These are phyloP conservation scores for Aspergillus ostianus DNA, from an alignment of 495 filamentous ascomycete species.

Conservation along the genomic window DNA sequence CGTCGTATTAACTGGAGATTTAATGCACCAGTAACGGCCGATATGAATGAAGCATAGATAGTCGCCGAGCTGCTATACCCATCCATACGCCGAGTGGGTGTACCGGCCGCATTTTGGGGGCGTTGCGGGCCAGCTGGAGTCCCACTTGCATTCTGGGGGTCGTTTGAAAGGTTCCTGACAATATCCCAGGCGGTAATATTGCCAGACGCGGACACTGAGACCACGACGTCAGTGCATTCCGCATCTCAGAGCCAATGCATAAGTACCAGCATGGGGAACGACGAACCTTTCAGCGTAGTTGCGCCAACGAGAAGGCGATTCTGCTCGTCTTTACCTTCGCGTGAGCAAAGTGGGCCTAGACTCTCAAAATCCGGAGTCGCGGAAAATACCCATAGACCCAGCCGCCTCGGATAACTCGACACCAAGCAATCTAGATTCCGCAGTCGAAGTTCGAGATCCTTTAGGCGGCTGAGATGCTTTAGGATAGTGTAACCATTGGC, in stretches of 20 bases:
- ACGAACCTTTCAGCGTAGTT: conserved; percentile 40
- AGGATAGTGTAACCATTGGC: conserved; percentile 44
- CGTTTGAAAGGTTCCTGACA: conserved; percentile 37
- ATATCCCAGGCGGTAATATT: conserved; percentile 38
- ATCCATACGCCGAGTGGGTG: conserved; percentile 30
- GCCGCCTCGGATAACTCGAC: conserved; percentile 40
- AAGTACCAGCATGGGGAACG: background rate
- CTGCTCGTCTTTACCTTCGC: conserved; percentile 29
- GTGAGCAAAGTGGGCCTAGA: conserved; percentile 29
- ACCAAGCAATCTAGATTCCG: conserved; percentile 40
- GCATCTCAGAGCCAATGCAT: background rate
- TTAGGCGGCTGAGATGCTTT: conserved; percentile 46
- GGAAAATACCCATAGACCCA: conserved; percentile 46
- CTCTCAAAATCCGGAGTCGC: conserved; percentile 43
- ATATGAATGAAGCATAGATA: conserved; percentile 47
- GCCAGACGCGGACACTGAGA: conserved; percentile 42
- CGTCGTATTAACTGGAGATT: conserved; percentile 40
- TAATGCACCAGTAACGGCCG: conserved; percentile 41
- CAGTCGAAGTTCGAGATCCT: conserved; percentile 42
- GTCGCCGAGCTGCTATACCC: conserved; percentile 36
- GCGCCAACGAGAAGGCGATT: conserved; percentile 36
- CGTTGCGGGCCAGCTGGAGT: conserved; percentile 27
- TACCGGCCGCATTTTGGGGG: conserved; percentile 23
- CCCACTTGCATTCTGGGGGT: conserved; percentile 25
- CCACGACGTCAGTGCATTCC: conserved; percentile 9